Evolutionary conservation across 495 filamentous ascomycete species (phyloP), one percentile per base, ranked within the genome.

Genomic region (Podospora conica): DNA sequence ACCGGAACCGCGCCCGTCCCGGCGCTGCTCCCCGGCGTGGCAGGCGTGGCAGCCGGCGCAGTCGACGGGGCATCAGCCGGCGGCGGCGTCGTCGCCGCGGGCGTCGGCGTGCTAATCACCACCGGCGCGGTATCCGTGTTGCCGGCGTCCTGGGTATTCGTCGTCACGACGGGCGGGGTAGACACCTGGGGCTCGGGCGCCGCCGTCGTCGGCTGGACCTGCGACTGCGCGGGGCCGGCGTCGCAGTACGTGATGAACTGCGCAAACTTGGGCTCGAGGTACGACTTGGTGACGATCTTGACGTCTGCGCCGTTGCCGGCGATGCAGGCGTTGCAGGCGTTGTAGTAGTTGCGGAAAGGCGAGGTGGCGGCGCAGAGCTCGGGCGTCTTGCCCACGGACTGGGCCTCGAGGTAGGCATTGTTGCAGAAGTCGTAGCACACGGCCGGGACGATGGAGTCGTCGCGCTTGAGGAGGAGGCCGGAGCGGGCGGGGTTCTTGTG

Each of bases 341-440:
- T 53, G 25, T 76, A 65, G 31, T 75, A 70, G 3, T 48, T 55
- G 20, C 65, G 25, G 73, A 88, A 89, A 0, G 69, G 31, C 0
- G 82, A 83, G 23, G 56, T 70, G 0, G 33, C 9, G 0, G 60
- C 72, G 72, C 87, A 89, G 3, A 89, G 74, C 0, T 57, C 67
- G 0, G 76, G 40, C 0, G 65, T 63, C 64, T 85, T 86, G 12
- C 86, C 87, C 8, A 77, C 62, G 0, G 40, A 22, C 60, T 85
- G 75, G 1, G 77, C 83, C 64, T 85, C 85, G 0, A 79, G 22
- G 21, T 65, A 76, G 12, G 79, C 80, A 53, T 79, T 78, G 61
- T 85, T 83, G 71, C 87, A 90, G 7, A 71, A 56, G n/a, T 75
- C 76, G 68, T 74, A 89, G 73, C 87, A 90, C 2, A 74, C 33